These are phyloP conservation scores for Phytophthora cryptogea DNA, from an alignment of 352 stramenopile genomes.

Conservation along the genomic window DNA sequence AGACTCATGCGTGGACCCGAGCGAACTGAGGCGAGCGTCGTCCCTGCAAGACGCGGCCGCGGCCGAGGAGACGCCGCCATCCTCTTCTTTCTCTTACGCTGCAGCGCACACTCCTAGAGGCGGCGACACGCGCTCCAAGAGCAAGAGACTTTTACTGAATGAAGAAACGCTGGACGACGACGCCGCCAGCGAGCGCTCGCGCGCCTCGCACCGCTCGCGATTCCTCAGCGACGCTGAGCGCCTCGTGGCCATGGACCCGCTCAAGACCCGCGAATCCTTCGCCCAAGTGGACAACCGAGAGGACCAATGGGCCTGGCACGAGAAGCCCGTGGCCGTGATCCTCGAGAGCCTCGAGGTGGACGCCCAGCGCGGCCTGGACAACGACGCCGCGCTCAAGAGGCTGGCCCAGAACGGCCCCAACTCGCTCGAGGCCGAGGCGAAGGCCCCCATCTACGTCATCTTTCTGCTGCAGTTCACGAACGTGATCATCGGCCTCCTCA, in stretches of 20 bases:
- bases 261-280: conserved; percentile 68
- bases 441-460: conserved; percentile 55
- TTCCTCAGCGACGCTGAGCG: conserved; percentile 70
- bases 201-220: conserved; percentile 46
- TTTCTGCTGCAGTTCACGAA: conserved; percentile 83
- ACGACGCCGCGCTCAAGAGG: conserved; percentile 35
- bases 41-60: conserved; percentile 22
- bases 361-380: conserved; percentile 39
- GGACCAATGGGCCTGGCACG: conserved; percentile 61
- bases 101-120: conserved; percentile 68
- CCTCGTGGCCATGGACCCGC: conserved; percentile 46
- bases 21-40: conserved; percentile 33
- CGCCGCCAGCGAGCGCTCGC: conserved; percentile 21
- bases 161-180: conserved; percentile 23
- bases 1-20: conserved; percentile 36
- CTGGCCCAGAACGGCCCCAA: conserved; percentile 54
- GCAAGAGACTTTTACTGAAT: conserved; percentile 29
- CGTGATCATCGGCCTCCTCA: conserved; percentile 74
- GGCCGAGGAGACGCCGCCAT: conserved; percentile 33
- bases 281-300: conserved; percentile 44
- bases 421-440: conserved; percentile 57
- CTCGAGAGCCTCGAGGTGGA: conserved; percentile 52
- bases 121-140: conserved; percentile 22
- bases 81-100: conserved; percentile 69
- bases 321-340: conserved; percentile 46